Evolutionary conservation across 1,284 basidiomycete genomes (phyloP), one percentile per base, ranked within the genome.

Genomic region (Ceratobasidium sp.): DNA sequence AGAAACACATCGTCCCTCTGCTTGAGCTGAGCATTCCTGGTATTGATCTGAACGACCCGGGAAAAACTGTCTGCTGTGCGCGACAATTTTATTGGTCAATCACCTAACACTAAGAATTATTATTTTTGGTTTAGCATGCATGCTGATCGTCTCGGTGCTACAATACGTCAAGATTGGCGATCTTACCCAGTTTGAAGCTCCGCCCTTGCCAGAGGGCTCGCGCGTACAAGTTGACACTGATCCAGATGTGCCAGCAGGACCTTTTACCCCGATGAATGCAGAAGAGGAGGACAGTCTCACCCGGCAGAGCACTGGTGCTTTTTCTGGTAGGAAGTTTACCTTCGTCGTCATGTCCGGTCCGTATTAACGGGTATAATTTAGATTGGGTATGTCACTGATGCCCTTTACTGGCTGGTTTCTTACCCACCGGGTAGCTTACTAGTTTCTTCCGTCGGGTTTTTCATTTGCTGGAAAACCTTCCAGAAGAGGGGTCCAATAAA

Each of bases 11-110:
- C 41, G 84, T 96, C 1, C 94, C 96, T 24, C 86, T 99, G 24
- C 87, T 99, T 74, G 95, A 98, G 78, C 84, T 98, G 43, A 94
- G 92, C 77, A 85, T 98, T 51, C 96, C 97, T 16, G 95, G 95
- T 5, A 94, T 98, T 76, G 95, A 97, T 82, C 82, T 94, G 75
- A 98, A 98, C 81, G 96, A 98, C 78, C 94, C 96, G 0, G 86
- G 88, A 77, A 98, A 98, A 86, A 98, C 96, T 1, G 85, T 95
- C 9, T 69, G 66, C 53, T 53, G 66, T 69, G 31, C 7, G 39
- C 48, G 6, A 11, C 14, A 31, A 11, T 27, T 31, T 58, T 16
- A 29, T 34, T 58, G 77, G 0, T 74, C 74, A 27, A 75, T 59
- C 34, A 7, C 29, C 24, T 16, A 24, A 22, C 31, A 24, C 19